A percentile compares a stretch with the other conserved stretches of the same genome.
These are phyloP conservation scores for Moesziomyces sp. DNA, from an alignment of 1,284 basidiomycete genomes.

Conservation along the genomic window DNA sequence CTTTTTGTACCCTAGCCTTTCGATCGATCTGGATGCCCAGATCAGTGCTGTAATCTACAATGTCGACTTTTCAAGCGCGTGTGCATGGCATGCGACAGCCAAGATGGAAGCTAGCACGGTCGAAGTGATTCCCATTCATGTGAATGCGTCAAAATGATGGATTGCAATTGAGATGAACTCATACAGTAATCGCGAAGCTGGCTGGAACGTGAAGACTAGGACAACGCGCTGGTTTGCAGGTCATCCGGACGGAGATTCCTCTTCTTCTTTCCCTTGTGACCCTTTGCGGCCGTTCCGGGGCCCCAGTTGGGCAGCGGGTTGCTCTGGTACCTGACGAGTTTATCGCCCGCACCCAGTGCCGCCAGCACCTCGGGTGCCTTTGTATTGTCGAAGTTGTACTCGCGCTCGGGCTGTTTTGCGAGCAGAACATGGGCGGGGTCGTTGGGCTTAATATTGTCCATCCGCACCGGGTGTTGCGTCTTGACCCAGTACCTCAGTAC, in stretches of 20 bases:
- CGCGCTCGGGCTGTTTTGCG: slow-evolving; percentile 70
- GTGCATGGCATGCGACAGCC: too few relatives aligned
- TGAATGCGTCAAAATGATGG: too few relatives aligned
- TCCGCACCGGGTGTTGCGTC: slow-evolving; percentile 78
- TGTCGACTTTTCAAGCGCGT: too few relatives aligned
- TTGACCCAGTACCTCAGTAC: slow-evolving; percentile 82
- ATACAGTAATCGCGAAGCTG: too few relatives aligned
- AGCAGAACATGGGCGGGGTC: slow-evolving; percentile 78
- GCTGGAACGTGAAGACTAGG: too few relatives aligned
- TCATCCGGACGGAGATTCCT: slow-evolving; percentile 44
- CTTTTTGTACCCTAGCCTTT: too few relatives aligned
- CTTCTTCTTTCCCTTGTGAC: slow-evolving; percentile 53
- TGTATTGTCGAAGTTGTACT: slow-evolving; percentile 44
- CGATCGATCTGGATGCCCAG: too few relatives aligned
- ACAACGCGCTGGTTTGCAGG: slow-evolving; percentile 4
- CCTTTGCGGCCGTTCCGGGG: slow-evolving; percentile 71
- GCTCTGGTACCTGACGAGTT: slow-evolving; percentile 79
- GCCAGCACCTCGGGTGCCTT: slow-evolving; percentile 33
- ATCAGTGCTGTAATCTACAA: too few relatives aligned
- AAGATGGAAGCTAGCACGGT: too few relatives aligned
- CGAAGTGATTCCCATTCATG: too few relatives aligned
- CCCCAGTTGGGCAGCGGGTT: slow-evolving; percentile 95
- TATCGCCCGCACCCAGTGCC: slow-evolving; percentile 32
- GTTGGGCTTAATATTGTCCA: slow-evolving; percentile 72
- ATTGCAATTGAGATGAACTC: too few relatives aligned